These are phyloP conservation scores for Dissophora globulifera DNA, from an alignment of 192 early-diverging fungal genomes.

Conservation along the genomic window DNA sequence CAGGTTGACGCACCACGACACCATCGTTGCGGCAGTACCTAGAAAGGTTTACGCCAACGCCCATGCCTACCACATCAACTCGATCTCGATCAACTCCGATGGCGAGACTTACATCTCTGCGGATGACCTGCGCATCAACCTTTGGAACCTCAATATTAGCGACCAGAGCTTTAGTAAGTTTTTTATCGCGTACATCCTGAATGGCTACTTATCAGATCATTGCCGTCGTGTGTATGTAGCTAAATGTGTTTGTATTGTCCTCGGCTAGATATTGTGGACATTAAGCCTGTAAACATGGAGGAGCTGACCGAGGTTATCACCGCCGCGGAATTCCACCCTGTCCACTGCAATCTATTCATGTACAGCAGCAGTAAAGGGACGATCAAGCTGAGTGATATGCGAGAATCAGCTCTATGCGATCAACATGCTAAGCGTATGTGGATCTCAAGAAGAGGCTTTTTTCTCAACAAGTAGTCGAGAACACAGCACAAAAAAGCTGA, in stretches of 20 bases:
- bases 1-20: constrained; percentile 92
- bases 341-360: constrained; percentile 96
- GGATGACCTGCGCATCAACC: constrained; percentile 97
- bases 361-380: constrained; percentile 99
- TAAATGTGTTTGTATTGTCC: not conserved
- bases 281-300: constrained; percentile 99
- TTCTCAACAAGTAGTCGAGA: not conserved
- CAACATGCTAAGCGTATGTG: constrained; percentile 87
- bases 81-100: constrained; percentile 98
- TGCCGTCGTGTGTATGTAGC: too few species aligned
- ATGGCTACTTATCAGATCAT: too few species aligned
- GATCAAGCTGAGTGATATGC: constrained; percentile 98
- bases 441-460: too few species aligned
- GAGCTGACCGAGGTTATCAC: constrained; percentile 99
- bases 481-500: too few species aligned
- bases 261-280: constrained; percentile 94
- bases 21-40: constrained; percentile 94
- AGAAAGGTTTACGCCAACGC: constrained; percentile 95
- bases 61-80: constrained; percentile 99
- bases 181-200: not conserved
- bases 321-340: constrained; percentile 96
- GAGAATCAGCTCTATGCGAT: constrained; percentile 94
- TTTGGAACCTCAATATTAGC: constrained; percentile 98
- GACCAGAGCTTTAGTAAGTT: constrained; percentile 95
- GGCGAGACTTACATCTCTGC: constrained; percentile 97